Conservation (phyloP, 2,329 filamentous ascomycete species). For the Ilyonectria destructans region DNA sequence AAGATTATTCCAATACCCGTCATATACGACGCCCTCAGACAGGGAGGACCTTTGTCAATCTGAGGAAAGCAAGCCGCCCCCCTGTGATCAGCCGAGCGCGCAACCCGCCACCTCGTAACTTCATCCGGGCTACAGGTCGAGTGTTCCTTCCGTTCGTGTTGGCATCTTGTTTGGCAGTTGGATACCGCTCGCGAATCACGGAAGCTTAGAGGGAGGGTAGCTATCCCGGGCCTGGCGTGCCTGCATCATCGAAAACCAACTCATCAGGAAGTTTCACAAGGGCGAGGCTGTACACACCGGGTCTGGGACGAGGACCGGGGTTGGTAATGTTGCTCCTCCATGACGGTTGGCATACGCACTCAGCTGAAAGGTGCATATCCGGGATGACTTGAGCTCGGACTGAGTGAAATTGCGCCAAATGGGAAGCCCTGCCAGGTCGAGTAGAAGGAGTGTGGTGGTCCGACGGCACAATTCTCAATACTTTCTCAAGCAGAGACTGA, state of each 20-base stretch:
- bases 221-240: conserved; percentile 33
- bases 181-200: conserved; percentile 34
- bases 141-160: conserved; percentile 31
- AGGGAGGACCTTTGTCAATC: conserved; percentile 32
- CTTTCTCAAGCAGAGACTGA: conserved; percentile 9
- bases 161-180: conserved; percentile 32
- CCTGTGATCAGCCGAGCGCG: conserved; percentile 33
- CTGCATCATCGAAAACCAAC: conserved; percentile 36
- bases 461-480: conserved; percentile 8
- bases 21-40: conserved; percentile 36
- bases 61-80: conserved; percentile 24
- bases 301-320: conserved; percentile 15
- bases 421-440: conserved; percentile 4
- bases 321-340: conserved; percentile 13
- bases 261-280: conserved; percentile 41
- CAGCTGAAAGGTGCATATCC: conserved; percentile 38
- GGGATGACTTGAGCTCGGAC: conserved; percentile 26
- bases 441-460: conserved; percentile 7
- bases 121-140: conserved; percentile 22
- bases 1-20: conserved; percentile 30
- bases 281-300: conserved; percentile 29
- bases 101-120: conserved; percentile 46
- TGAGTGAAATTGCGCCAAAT: conserved; percentile 31
- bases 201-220: conserved; percentile 41
- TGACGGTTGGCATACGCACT: conserved; percentile 16